Base-by-base conservation (phyloP, 1,139 yeast species). In the Suhomyces bribrorum region DNA sequence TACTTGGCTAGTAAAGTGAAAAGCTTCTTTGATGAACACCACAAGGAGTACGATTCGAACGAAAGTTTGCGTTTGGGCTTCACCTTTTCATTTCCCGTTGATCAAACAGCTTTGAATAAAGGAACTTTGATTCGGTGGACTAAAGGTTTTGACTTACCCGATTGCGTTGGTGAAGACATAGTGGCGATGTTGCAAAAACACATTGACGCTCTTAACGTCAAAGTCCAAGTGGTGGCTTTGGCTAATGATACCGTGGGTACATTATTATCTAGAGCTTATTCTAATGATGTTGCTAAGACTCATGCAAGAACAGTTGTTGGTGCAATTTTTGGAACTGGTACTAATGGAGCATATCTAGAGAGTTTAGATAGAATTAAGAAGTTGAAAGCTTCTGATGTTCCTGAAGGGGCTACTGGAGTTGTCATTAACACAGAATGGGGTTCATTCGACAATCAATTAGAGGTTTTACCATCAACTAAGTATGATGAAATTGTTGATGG, bases 361-460 rank as follows among this genome's bases (percentile, higher is more conserved):
- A 72, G 78, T 41, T 60, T 87, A 40, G 81, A 76, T 31, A 75
- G 81, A 36, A 86, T 92, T 49, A 77, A 76, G 41, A 90, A 90
- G 63, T 70, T 89, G 44, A 32, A 34, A 14, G 31, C 35, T 8
- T 61, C 65, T 0, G 64, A 64, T 8, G 51, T 68, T 5, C 72
- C 70, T 15, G 64, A 69, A 29, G 79, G 77, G 22, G 76, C 77
- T 44, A 68, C 71, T 2, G 83, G 86, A 44, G 90, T 90, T 97
- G 86, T 88, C 42, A 75, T 90, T 55, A 90, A 90, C 67, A 89
- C 96, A 29, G 97, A 90, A 66, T 90, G 97, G 96, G 97, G 97
- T 45, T 86, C 96, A 30, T 90, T 89, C 57, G 97, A 90, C 62
- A 89, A 89, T 55, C 80, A 78, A 18, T 70, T 88, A 40, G 67